These are phyloP conservation scores for Neocucurbitaria cava DNA, from an alignment of 2,329 filamentous ascomycete genomes.

Conservation along the genomic window DNA sequence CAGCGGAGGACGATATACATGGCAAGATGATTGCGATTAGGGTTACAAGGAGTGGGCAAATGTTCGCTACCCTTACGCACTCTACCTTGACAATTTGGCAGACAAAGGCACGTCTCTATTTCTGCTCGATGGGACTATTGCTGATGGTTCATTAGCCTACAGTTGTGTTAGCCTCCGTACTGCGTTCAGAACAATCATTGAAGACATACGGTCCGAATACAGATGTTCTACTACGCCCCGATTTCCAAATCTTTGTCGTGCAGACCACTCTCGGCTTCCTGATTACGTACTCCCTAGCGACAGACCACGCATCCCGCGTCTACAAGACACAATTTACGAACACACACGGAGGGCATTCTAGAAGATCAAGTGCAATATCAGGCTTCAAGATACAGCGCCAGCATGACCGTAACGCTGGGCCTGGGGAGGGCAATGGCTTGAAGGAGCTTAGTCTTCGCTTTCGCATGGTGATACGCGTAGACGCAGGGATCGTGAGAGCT, in stretches of 20 bases:
- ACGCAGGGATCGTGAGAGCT: slow-evolving; percentile 89
- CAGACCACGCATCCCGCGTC: slow-evolving; percentile 80
- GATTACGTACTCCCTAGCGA: slow-evolving; percentile 92
- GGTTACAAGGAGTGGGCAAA: slow-evolving; percentile 78
- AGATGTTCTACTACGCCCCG: slow-evolving; percentile 84
- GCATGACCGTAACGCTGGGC: slow-evolving; percentile 60
- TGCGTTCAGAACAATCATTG: slow-evolving; percentile 81
- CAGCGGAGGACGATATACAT: slow-evolving; percentile 51
- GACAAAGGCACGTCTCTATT: slow-evolving; percentile 72
- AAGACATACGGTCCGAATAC: slow-evolving; percentile 84
- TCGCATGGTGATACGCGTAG: slow-evolving; percentile 96
- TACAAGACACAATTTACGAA: slow-evolving; percentile 83
- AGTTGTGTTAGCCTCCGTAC: slow-evolving; percentile 82
- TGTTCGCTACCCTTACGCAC: slow-evolving; percentile 86
- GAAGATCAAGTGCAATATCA: slow-evolving; percentile 57
- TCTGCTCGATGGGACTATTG: slow-evolving; percentile 14
- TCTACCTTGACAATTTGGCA: slow-evolving; percentile 95
- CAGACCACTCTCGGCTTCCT: slow-evolving; percentile 86
- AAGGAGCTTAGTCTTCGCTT: slow-evolving; percentile 90
- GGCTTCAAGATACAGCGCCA: slow-evolving; percentile 48
- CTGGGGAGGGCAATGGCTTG: slow-evolving; percentile 82
- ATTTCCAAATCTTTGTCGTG: slow-evolving; percentile 89
- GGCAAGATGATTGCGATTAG: slow-evolving; percentile 77
- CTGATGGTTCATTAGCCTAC: slow-evolving; percentile 69
- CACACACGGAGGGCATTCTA: slow-evolving; percentile 48